These are phyloP conservation scores for Pythium plurisporium DNA, from an alignment of 352 stramenopile species.

Conservation along the genomic window DNA sequence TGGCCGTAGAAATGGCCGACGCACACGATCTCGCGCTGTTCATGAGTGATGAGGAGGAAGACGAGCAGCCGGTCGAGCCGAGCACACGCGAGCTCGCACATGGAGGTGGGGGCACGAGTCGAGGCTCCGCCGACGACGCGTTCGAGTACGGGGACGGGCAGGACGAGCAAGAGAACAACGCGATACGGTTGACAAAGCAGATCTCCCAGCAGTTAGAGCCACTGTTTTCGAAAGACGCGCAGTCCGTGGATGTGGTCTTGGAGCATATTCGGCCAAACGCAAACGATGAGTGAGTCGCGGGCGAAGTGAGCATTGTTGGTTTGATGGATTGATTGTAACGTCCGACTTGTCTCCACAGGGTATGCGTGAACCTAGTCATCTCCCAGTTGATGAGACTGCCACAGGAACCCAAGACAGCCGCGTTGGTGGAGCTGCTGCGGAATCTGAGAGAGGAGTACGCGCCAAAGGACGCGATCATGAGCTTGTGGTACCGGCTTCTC, in stretches of 20 bases:
- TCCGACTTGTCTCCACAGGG: too few relatives aligned
- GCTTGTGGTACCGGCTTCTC: conserved; percentile 48
- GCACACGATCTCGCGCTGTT: conserved; percentile 33
- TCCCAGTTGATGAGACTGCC: conserved; percentile 31
- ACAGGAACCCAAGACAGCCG: conserved; percentile 25
- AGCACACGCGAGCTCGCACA: background rate
- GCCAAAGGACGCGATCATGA: conserved; percentile 42
- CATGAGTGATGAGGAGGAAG: conserved; percentile 39
- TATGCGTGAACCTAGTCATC: conserved; percentile 30
- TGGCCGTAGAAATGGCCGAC: conserved; percentile 17
- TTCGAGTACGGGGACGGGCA: conserved; percentile 8
- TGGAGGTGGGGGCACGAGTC: background rate
- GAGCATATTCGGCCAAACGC: conserved; percentile 31
- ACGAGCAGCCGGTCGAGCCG: conserved; percentile 10
- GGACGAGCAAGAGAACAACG: background rate
- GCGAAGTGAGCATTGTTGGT: background rate
- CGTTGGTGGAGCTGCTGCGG: conserved; percentile 43
- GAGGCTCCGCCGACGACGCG: background rate
- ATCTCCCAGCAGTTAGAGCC: conserved; percentile 19
- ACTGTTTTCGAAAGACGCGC: background rate
- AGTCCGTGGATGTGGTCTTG: conserved; percentile 33
- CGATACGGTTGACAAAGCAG: conserved; percentile 9
- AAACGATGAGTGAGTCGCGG: conserved; percentile 39
- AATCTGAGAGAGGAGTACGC: conserved; percentile 48
- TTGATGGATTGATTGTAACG: background rate